These are phyloP conservation scores for Pichia sp. DNA, from an alignment of 1,139 yeast genomes.

Conservation along the genomic window DNA sequence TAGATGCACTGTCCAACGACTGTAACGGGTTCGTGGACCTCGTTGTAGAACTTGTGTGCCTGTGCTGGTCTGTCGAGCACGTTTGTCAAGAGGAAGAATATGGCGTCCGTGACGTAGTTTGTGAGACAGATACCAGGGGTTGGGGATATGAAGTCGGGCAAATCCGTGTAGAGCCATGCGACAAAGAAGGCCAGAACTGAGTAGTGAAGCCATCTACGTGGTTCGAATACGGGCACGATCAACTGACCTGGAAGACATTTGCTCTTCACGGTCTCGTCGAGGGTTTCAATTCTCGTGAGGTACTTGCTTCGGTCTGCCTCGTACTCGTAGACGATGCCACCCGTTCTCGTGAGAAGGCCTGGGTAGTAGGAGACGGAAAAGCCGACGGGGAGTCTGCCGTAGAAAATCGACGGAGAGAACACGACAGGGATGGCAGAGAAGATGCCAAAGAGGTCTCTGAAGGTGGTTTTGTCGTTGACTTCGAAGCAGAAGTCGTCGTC, in stretches of 20 bases:
- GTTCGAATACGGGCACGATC: conserved; percentile 75
- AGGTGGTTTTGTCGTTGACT: conserved; percentile 53
- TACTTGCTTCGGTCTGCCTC: conserved; percentile 50
- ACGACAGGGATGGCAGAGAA: conserved; percentile 68
- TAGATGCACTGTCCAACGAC: conserved; percentile 60
- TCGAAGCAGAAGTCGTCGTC: conserved; percentile 91
- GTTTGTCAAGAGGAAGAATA: conserved; percentile 35
- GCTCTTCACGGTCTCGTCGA: conserved; percentile 47
- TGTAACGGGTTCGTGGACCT: conserved; percentile 35
- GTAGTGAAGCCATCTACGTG: conserved; percentile 47
- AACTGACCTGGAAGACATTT: conserved; percentile 88
- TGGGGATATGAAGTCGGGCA: conserved; percentile 84
- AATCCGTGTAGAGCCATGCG: conserved; percentile 85
- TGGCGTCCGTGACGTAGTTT: conserved; percentile 48
- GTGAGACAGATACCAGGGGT: conserved; percentile 89
- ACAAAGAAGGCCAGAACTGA: conserved; percentile 45
- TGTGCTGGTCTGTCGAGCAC: conserved; percentile 37
- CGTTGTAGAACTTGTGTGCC: conserved; percentile 48
- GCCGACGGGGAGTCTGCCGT: conserved; percentile 58
- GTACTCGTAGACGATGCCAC: conserved; percentile 66
- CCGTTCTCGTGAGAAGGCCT: conserved; percentile 80
- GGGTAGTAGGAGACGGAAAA: conserved; percentile 71
- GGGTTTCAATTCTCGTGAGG: conserved; percentile 41
- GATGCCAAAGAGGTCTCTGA: conserved; percentile 56
- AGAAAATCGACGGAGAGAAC: conserved; percentile 76